A percentile compares a stretch with the other conserved stretches of the same genome.
Evolutionary conservation across 768 basidiomycete species (phyloP).

Genomic region (Tulasnella sp.): DNA sequence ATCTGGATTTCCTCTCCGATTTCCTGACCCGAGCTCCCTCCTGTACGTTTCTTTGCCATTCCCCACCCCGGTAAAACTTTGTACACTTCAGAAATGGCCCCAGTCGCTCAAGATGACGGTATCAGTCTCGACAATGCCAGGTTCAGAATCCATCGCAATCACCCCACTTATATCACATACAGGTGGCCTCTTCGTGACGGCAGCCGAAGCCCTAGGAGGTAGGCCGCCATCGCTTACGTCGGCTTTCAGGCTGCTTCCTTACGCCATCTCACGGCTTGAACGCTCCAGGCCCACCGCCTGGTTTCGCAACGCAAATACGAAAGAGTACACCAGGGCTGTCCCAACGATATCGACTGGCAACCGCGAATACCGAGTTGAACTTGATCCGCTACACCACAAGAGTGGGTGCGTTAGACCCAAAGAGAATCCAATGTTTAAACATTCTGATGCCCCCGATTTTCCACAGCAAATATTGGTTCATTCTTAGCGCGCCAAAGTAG

Average conservation of each 20-base stretch:
- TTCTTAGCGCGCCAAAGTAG: neutral
- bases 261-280: neutral
- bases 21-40: neutral
- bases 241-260: neutral
- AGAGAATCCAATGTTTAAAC: neutral
- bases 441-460: neutral
- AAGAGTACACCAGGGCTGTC: neutral
- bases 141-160: too few relatives aligned
- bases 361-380: neutral
- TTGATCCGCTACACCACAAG: neutral
- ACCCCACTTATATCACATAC: too few relatives aligned
- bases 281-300: neutral
- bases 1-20: neutral
- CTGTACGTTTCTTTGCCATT: neutral
- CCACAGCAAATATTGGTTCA: neutral
- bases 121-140: too few relatives aligned
- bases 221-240: neutral
- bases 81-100: neutral
- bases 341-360: neutral
- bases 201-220: too few relatives aligned
- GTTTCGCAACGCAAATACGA: neutral
- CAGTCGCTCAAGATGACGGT: too few relatives aligned
- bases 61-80: neutral
- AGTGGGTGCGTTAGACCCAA: neutral
- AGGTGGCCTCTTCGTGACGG: too few relatives aligned